These are phyloP conservation scores for Pleurotus tuoliensis DNA, from an alignment of 768 basidiomycete genomes.

Conservation along the genomic window DNA sequence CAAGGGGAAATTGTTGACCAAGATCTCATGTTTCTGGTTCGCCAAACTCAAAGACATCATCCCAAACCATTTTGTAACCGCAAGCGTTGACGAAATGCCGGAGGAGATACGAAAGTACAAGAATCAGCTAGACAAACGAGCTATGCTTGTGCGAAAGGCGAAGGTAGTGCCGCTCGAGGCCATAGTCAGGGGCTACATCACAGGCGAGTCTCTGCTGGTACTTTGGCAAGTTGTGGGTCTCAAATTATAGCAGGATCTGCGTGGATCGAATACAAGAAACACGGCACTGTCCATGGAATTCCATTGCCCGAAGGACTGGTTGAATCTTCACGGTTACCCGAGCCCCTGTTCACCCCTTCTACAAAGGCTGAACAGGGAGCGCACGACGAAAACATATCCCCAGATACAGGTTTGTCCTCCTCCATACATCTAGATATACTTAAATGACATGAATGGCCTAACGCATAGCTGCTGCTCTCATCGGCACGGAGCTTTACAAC, in stretches of 20 bases:
- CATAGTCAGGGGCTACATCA: conserved; percentile 93
- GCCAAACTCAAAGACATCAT: conserved; percentile 72
- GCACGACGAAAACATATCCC: conserved; percentile 96
- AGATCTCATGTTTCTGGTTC: conserved; percentile 96
- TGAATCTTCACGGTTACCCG: conserved; percentile 81
- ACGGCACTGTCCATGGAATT: conserved; percentile 86
- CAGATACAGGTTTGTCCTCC: conserved; percentile 55
- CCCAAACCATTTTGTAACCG: conserved; percentile 87
- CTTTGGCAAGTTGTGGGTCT: conserved; percentile 2
- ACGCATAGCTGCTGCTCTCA: conserved; percentile 52
- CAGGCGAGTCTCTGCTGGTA: conserved; percentile 48
- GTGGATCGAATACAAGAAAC: conserved; percentile 90
- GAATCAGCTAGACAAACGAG: conserved; percentile 74
- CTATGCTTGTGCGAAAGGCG: conserved; percentile 90
- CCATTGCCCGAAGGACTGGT: conserved; percentile 66
- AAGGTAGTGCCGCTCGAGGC: conserved; percentile 89
- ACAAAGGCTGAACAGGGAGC: conserved; percentile 93
- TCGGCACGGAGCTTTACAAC: conserved; percentile 63
- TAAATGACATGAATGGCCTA: too few relatives aligned
- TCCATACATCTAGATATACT: not conserved
- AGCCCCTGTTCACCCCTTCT: conserved; percentile 91
- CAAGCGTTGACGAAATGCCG: conserved; percentile 78
- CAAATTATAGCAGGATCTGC: conserved; percentile 67
- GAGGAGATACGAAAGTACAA: conserved; percentile 68
- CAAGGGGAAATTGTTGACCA: conserved; percentile 87